Evolutionary conservation across 2,329 filamentous ascomycete genomes (phyloP).

Genomic region (Cladophialophora carrionii): DNA sequence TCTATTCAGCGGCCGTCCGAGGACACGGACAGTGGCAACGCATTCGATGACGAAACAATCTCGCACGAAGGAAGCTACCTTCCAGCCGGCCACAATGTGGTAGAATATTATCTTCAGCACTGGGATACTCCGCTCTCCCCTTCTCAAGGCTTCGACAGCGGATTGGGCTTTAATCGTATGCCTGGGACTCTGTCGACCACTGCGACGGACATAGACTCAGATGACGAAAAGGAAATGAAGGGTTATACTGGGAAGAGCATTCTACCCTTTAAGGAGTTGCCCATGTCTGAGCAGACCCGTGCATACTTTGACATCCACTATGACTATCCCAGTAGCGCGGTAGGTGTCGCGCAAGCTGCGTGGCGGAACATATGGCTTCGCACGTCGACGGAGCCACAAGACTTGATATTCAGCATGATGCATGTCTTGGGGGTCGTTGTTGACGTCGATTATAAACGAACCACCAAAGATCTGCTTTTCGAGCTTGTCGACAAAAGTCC

Average conservation of each 20-base stretch:
- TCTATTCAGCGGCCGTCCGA: not conserved
- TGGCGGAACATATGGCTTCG: conserved; percentile 11
- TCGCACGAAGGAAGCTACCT: not conserved
- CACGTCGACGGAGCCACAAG: conserved; percentile 8
- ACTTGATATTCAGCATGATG: conserved; percentile 11
- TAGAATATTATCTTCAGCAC: not conserved
- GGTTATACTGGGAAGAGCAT: not conserved
- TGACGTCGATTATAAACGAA: not conserved
- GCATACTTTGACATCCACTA: not conserved
- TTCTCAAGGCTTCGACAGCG: not conserved
- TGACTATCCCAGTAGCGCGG: not conserved
- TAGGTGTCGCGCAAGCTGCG: not conserved
- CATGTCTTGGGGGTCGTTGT: not conserved
- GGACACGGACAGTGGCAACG: not conserved
- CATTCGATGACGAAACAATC: not conserved
- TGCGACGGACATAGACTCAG: not conserved
- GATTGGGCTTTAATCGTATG: not conserved
- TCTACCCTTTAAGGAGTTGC: not conserved
- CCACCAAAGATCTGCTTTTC: not conserved
- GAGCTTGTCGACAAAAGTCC: conserved; percentile 1
- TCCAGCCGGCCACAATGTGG: not conserved
- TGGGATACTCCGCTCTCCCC: not conserved
- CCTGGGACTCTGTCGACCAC: not conserved
- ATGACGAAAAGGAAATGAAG: not conserved
- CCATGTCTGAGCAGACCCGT: not conserved